These are phyloP conservation scores for Vigna hirtella DNA, from an alignment of 306 rosid genomes.

Conservation along the genomic window DNA sequence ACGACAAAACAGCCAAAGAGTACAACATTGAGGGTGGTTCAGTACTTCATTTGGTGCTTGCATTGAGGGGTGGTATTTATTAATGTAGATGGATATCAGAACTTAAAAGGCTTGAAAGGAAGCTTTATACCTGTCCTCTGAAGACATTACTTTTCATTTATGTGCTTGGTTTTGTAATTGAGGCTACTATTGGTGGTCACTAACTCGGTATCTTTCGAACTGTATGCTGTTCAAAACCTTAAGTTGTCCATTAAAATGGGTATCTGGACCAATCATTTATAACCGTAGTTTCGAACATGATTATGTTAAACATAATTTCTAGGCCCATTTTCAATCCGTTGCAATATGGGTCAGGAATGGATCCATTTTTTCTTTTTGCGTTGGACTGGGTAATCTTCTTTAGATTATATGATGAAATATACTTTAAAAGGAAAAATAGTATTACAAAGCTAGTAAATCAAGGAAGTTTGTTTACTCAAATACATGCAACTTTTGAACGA, in stretches of 20 bases:
- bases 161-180: conserved; percentile 30
- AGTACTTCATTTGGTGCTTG: conserved; percentile 95
- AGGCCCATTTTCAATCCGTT: too few relatives aligned
- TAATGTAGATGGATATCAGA: conserved; percentile 49
- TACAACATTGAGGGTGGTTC: conserved; percentile 99
- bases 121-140: conserved; percentile 38
- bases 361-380: too few relatives aligned
- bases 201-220: conserved; percentile 3
- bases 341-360: too few relatives aligned
- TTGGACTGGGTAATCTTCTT: too few relatives aligned
- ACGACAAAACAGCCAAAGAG: conserved; percentile 97
- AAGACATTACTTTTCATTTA: conserved; percentile 35
- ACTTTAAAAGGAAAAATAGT: too few relatives aligned
- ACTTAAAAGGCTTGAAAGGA: conserved; percentile 40
- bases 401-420: too few relatives aligned
- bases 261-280: conserved; percentile 12
- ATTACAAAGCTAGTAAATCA: too few relatives aligned
- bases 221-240: conserved; percentile 42
- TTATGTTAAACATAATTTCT: background rate
- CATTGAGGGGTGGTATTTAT: conserved; percentile 78
- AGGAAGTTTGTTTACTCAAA: background rate
- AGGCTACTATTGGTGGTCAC: conserved; percentile 33
- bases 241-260: conserved; percentile 33
- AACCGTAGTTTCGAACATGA: conserved; percentile 15
- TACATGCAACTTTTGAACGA: background rate